Evolutionary conservation across 208 protist genomes (phyloP).

Genomic region (Phytomonas sp.): DNA sequence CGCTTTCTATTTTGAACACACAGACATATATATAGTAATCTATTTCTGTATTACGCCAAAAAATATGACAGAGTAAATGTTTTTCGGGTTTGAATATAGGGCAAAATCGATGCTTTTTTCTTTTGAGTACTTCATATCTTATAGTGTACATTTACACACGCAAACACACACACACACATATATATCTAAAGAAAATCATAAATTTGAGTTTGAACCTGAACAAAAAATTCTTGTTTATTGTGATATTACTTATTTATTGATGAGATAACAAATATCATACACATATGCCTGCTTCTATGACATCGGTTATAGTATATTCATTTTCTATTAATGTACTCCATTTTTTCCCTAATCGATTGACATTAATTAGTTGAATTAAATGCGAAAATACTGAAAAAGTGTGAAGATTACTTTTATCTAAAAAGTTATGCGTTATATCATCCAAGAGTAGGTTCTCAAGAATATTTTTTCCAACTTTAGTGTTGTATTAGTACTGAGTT

Average conservation of each 20-base stretch:
- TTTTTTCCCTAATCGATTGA: neutral
- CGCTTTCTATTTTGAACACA: neutral
- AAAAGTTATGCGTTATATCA: neutral
- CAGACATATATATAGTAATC: neutral
- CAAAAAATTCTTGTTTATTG: neutral
- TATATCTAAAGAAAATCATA: neutral
- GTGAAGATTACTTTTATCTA: neutral
- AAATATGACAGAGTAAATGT: neutral
- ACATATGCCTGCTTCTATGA: slow-evolving; percentile 4
- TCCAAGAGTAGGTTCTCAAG: neutral
- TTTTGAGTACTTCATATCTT: slow-evolving; percentile 3
- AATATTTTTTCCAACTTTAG: neutral
- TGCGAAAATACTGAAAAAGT: neutral
- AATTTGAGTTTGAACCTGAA: neutral
- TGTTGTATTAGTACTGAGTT: neutral
- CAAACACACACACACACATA: slow-evolving; percentile 10
- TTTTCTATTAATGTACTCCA: slow-evolving; percentile 1
- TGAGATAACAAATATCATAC: neutral
- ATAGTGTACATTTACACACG: neutral
- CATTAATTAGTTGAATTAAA: neutral
- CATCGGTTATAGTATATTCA: neutral
- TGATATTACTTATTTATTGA: slow-evolving; percentile 4
- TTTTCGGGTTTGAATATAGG: neutral
- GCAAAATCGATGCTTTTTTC: neutral
- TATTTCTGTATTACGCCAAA: neutral